phyloP scores from a whole-genome alignment of 202 grass and related monocot genomes.

The Hordeum pubiflorum region DNA sequence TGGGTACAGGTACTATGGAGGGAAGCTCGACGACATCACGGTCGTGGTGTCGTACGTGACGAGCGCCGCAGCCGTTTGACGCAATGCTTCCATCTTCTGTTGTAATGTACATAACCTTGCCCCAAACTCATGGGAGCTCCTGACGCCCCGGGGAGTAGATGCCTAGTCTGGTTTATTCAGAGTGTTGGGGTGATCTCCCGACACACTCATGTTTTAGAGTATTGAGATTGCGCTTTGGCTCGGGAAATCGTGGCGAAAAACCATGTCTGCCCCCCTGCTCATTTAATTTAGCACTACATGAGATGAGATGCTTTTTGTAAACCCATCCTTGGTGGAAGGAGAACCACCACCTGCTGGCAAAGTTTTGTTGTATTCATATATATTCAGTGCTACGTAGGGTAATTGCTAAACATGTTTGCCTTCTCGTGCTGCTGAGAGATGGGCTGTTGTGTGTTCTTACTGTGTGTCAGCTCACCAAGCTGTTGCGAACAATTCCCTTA shows the following conservation, averaged over 20 bases:
- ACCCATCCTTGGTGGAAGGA: neutral
- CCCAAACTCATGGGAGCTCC: constrained; percentile 24
- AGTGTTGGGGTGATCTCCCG: neutral
- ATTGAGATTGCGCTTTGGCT: constrained; percentile 17
- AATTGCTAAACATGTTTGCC: neutral
- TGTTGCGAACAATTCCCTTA: neutral
- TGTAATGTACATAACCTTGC: constrained; percentile 39
- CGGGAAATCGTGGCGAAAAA: constrained; percentile 31
- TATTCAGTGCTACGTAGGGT: neutral
- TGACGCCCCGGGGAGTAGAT: constrained; percentile 14
- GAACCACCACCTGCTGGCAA: neutral
- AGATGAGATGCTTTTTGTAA: constrained; percentile 10
- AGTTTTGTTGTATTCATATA: constrained; percentile 28
- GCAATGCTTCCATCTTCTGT: neutral
- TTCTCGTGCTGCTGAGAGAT: neutral
- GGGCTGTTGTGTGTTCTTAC: neutral
- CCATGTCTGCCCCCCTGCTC: constrained; percentile 5
- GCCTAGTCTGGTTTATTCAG: neutral
- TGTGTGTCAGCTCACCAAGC: neutral
- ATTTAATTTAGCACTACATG: neutral
- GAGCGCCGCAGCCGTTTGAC: neutral
- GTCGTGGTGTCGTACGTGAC: constrained; percentile 67
- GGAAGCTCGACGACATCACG: constrained; percentile 80
- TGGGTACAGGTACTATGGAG: constrained; percentile 73
- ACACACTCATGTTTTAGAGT: neutral